Conservation (phyloP, 305 asterid genomes). For the Fraxinus floribunda region DNA sequence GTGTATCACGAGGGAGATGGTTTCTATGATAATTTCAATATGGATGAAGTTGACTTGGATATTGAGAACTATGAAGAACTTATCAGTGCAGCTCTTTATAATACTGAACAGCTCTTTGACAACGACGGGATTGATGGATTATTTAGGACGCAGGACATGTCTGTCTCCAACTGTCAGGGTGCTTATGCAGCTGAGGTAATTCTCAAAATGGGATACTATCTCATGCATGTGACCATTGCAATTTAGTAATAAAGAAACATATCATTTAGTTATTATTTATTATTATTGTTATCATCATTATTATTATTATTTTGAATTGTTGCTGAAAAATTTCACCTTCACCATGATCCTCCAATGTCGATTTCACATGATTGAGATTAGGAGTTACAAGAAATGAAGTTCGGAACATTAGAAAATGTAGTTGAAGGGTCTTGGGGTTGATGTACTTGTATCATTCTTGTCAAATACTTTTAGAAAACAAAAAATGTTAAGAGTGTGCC, state of each 20-base stretch:
- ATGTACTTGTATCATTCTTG: background rate
- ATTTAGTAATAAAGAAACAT: background rate
- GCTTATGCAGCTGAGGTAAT: constrained; percentile 47
- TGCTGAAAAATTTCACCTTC: constrained; percentile 4
- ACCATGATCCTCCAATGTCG: background rate
- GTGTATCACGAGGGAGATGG: constrained; percentile 31
- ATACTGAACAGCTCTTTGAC: constrained; percentile 43
- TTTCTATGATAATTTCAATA: constrained; percentile 45
- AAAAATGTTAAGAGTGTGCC: background rate
- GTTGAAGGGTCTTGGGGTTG: background rate
- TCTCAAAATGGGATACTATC: background rate
- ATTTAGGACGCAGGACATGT: constrained; percentile 45
- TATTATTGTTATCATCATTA: background rate
- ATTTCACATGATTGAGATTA: background rate
- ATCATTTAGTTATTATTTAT: background rate
- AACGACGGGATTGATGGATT: constrained; percentile 44
- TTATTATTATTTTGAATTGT: background rate
- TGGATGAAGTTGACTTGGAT: constrained; percentile 55
- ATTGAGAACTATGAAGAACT: constrained; percentile 56
- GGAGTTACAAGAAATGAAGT: background rate
- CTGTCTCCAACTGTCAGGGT: constrained; percentile 43
- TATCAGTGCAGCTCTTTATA: constrained; percentile 43
- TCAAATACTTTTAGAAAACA: background rate
- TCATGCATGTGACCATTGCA: background rate
- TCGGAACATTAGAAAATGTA: background rate